Evolutionary conservation across 495 filamentous ascomycete species (phyloP).

Genomic region (Xylaria acuta): DNA sequence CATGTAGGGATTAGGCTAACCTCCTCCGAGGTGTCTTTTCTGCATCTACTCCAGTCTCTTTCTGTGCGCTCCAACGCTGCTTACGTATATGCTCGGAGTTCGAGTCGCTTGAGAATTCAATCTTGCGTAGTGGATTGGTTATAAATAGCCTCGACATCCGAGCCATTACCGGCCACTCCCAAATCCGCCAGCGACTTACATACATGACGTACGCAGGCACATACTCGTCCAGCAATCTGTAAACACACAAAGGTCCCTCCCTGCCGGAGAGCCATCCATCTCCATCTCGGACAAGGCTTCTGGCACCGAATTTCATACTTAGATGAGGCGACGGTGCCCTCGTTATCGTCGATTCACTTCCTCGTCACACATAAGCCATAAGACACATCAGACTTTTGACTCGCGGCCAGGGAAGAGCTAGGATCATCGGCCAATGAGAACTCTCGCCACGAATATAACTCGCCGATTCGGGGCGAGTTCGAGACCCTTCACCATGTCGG

Average conservation of each 20-base stretch:
- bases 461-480: conserved; percentile 3
- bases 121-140: no score
- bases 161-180: not conserved
- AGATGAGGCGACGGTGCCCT: not conserved
- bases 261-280: not conserved
- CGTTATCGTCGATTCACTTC: not conserved
- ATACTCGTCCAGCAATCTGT: not conserved
- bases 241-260: not conserved
- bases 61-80: not conserved
- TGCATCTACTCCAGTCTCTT: conserved; percentile 2
- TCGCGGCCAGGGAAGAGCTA: not conserved
- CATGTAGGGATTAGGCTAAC: no score
- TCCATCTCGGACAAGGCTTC: not conserved
- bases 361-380: not conserved
- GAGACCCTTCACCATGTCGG: conserved; percentile 30
- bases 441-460: not conserved
- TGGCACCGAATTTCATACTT: not conserved
- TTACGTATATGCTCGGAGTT: not conserved
- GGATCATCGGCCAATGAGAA: conserved; percentile 3
- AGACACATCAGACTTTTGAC: not conserved
- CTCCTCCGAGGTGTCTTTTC: conserved; percentile 12
- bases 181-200: no score
- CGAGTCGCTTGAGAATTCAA: not conserved
- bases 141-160: not conserved
- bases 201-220: not conserved